Conservation (phyloP, 495 filamentous ascomycete genomes). For the Annulohypoxylon stygium region DNA sequence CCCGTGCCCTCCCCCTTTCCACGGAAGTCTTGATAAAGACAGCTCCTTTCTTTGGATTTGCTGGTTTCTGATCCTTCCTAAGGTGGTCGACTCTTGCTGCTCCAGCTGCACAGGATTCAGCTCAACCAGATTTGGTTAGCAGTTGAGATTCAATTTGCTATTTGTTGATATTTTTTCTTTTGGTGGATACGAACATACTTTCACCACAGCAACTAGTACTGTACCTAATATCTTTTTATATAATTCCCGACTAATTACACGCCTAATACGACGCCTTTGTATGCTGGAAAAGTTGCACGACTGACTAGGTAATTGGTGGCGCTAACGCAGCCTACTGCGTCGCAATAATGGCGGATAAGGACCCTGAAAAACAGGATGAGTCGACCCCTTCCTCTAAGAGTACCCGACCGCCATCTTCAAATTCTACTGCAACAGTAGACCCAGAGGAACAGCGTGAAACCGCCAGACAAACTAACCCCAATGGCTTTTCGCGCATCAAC, state of each 20-base stretch:
- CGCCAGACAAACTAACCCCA: constrained; percentile 62
- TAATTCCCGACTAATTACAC: constrained; percentile 2
- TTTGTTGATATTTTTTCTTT: not conserved
- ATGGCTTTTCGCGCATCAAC: constrained; percentile 62
- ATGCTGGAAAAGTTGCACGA: not conserved
- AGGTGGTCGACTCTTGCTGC: constrained; percentile 1
- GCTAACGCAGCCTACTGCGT: not conserved
- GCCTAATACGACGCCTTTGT: not conserved
- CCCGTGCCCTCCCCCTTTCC: not conserved
- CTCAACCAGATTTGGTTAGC: constrained; percentile 14
- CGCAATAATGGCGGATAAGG: constrained; percentile 36
- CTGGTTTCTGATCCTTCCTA: constrained; percentile 6
- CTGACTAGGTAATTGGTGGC: not conserved
- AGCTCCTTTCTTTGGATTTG: not conserved
- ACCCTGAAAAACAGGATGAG: constrained; percentile 34
- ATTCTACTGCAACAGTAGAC: constrained; percentile 56
- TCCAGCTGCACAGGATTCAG: constrained; percentile 17
- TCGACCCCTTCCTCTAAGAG: constrained; percentile 26
- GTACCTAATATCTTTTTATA: not conserved
- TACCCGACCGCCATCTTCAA: constrained; percentile 52
- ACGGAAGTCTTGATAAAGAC: constrained; percentile 9
- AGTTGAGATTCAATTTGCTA: constrained; percentile 2
- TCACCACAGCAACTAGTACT: constrained; percentile 5
- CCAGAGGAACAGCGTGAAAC: constrained; percentile 61
- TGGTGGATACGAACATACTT: not conserved